phyloP scores from a whole-genome alignment of 2,329 filamentous ascomycete species.

The Huntiella abstrusa region DNA sequence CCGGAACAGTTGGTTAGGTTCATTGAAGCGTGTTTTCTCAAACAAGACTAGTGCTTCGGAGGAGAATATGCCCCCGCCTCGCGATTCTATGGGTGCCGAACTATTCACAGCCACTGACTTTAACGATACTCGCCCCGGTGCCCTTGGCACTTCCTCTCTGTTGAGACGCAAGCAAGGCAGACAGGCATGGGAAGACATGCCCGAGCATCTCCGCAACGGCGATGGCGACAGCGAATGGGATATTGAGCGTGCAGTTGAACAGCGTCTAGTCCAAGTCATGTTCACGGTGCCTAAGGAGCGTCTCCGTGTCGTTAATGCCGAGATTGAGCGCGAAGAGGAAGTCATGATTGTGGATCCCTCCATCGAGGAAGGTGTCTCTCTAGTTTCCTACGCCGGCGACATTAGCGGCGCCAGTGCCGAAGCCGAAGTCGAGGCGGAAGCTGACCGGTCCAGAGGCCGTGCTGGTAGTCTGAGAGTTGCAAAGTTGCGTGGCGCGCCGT shows the following conservation, averaged over 20 bases:
- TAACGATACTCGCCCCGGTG: constrained; percentile 21
- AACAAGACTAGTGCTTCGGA: constrained; percentile 20
- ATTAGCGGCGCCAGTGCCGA: constrained; percentile 2
- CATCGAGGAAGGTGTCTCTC: constrained; percentile 6
- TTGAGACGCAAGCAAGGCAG: constrained; percentile 36
- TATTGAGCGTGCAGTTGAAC: constrained; percentile 53
- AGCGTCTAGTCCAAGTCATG: constrained; percentile 61
- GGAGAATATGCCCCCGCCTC: constrained; percentile 13
- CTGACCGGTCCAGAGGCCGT: neutral
- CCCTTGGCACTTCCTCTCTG: constrained; percentile 20
- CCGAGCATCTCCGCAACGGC: constrained; percentile 14
- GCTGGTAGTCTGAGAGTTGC: neutral
- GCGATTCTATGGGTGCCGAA: constrained; percentile 15
- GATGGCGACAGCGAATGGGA: constrained; percentile 47
- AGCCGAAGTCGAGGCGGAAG: neutral
- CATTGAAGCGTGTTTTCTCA: constrained; percentile 43
- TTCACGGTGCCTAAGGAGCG: constrained; percentile 83
- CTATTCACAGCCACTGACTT: constrained; percentile 15
- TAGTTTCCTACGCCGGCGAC: constrained; percentile 9
- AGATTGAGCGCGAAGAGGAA: constrained; percentile 21
- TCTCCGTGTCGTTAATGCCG: constrained; percentile 76
- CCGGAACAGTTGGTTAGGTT: constrained; percentile 47
- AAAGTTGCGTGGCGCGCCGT: constrained; percentile 1
- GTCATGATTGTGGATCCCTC: constrained; percentile 8
- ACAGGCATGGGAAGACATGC: constrained; percentile 29